Percentiles rank a stretch among this genome's conserved stretches.
phyloP scores from a whole-genome alignment of 768 basidiomycete genomes.

The Pisolithus tinctorius region DNA sequence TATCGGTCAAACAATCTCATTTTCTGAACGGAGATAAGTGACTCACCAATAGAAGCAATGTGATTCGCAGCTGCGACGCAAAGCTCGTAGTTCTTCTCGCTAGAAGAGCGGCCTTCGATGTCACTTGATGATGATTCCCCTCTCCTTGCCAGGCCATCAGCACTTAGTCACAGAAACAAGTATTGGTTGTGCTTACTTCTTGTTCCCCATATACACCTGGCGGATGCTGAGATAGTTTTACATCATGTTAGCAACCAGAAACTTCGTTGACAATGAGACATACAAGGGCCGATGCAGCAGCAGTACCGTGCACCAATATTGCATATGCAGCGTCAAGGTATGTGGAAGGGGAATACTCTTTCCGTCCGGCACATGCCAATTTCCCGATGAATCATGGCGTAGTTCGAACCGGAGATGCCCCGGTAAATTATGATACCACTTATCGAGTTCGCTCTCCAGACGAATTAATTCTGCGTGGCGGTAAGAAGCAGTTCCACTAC shows the following conservation, averaged over 20 bases:
- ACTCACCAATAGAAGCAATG: conserved; percentile 61
- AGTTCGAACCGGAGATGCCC: conserved; percentile 61
- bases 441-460: conserved; percentile 59
- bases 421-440: conserved; percentile 69
- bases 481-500: conserved; percentile 48
- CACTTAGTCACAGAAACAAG: not conserved
- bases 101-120: conserved; percentile 43
- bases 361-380: conserved; percentile 9
- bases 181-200: conserved; percentile 26
- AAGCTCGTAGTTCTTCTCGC: conserved; percentile 63
- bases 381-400: conserved; percentile 32
- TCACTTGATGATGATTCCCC: conserved; percentile 41
- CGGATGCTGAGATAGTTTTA: conserved; percentile 16
- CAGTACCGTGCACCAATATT: conserved; percentile 77
- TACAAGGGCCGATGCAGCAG: conserved; percentile 77
- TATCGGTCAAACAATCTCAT: not conserved
- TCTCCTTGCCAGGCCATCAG: conserved; percentile 6
- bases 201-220: conserved; percentile 24
- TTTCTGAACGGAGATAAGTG: not conserved
- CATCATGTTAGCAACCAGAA: conserved; percentile 1
- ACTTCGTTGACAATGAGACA: conserved; percentile 22
- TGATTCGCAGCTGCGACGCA: conserved; percentile 76
- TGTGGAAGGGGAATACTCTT: conserved; percentile 49
- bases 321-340: conserved; percentile 72
- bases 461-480: conserved; percentile 52